Evolutionary conservation across 2,329 filamentous ascomycete genomes (phyloP).

Genomic region (Aspergillus tanneri): DNA sequence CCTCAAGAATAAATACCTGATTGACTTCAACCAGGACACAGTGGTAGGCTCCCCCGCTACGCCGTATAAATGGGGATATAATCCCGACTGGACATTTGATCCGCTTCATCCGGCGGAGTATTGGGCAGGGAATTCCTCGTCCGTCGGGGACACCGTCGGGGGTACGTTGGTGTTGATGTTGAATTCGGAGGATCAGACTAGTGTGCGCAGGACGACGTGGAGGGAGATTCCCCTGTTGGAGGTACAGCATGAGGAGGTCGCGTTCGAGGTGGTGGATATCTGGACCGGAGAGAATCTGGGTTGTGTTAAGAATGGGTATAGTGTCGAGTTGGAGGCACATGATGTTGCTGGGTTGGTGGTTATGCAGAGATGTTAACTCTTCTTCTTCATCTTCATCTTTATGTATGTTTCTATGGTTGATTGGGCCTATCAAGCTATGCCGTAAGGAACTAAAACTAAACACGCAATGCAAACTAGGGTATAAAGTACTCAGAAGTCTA

Average conservation of each 20-base stretch:
- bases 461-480: neutral
- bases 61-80: slow-evolving; percentile 44
- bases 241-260: slow-evolving; percentile 1
- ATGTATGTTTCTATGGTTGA: neutral
- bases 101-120: slow-evolving; percentile 36
- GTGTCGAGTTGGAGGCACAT: slow-evolving; percentile 27
- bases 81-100: slow-evolving; percentile 36
- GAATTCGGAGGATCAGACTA: slow-evolving; percentile 27
- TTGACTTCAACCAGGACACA: slow-evolving; percentile 50
- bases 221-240: slow-evolving; percentile 32
- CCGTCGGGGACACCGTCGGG: slow-evolving; percentile 23
- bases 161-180: slow-evolving; percentile 35
- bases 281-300: slow-evolving; percentile 34
- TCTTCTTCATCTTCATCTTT: no score
- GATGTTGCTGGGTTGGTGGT: slow-evolving; percentile 34
- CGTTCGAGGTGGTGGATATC: slow-evolving; percentile 28
- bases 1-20: slow-evolving; percentile 43
- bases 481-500: slow-evolving; percentile 18
- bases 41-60: slow-evolving; percentile 43
- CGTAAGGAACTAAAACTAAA: neutral
- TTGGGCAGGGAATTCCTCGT: slow-evolving; percentile 35
- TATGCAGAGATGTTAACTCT: slow-evolving; percentile 14
- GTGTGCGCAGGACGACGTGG: slow-evolving; percentile 29
- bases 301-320: slow-evolving; percentile 28
- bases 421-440: no score